Evolutionary conservation across 2,329 filamentous ascomycete genomes (phyloP), one percentile per base, ranked within the genome.

Genomic region (Aspergillus jensenii): DNA sequence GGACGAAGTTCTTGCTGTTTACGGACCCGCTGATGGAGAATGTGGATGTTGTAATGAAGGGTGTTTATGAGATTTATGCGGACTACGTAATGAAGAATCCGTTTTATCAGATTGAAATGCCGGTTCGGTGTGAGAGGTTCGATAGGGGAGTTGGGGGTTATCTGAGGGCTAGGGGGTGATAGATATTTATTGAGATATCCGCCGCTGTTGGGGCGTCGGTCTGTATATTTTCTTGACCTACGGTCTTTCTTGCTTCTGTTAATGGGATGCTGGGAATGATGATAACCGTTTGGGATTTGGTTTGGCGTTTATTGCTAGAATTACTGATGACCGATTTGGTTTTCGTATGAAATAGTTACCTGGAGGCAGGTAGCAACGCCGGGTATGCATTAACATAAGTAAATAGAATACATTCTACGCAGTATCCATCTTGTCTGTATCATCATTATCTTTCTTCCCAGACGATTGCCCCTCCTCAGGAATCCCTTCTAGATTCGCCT

Each of bases 31-130:
- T 91, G 63, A 93, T 96, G 79, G 85, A 65, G 25, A 96, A 96
- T 70, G 88, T 96, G 40, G 95, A 98, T 68, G 82, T 86, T 12
- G 89, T 93, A 45, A 87, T 96, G 66, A 84, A 87, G 71, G 89
- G 87, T 74, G 88, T 97, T 68, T 98, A 99, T 74, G 95, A 98
- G 74, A 79, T 98, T 52, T 99, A 98, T 79, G 85, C 91, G 51
- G 95, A 99, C 76, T 98, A 91, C 74, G 95, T 99, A 66, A 98
- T 97, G 91, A 99, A 98, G 82, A 99, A 99, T 75, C 95, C 95
- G 1, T 99, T 99, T 72, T 98, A 98, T 78, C 93, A 95, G 71
- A 82, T 96, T 57, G 95, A 99, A 79, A 99, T 98, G 93, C 95
- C 95, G 6, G 87, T 99, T 54, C 84, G 95, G 61, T 96, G 95